Evolutionary conservation across 768 basidiomycete genomes (phyloP).

Genomic region (Chiua virens): DNA sequence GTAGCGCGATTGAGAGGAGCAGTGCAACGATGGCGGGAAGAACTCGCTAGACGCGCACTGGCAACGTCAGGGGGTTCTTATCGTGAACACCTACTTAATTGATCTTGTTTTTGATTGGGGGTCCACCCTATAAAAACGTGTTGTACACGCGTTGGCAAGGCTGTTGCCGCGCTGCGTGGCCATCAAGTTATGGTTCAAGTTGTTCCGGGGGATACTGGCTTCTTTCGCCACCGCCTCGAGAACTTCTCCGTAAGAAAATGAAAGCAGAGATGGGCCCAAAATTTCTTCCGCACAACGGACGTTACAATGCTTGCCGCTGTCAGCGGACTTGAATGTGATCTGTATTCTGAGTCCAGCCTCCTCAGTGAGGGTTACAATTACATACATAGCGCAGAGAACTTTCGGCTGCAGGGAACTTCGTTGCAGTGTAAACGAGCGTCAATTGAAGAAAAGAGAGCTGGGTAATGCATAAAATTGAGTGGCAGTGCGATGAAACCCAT

Average conservation of each 20-base stretch:
- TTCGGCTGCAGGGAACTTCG: background rate
- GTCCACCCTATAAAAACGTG: slow-evolving; percentile 39
- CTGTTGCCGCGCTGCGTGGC: slow-evolving; percentile 28
- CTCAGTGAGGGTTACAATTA: background rate
- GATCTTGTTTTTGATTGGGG: slow-evolving; percentile 33
- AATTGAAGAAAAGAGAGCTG: no score
- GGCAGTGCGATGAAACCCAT: no score
- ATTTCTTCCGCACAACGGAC: background rate
- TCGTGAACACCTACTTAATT: slow-evolving; percentile 21
- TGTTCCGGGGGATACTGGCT: slow-evolving; percentile 17
- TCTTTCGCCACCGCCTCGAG: slow-evolving; percentile 22
- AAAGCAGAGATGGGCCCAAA: slow-evolving; percentile 11
- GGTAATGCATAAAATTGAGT: no score
- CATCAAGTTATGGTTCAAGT: slow-evolving; percentile 15
- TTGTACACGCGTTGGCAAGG: slow-evolving; percentile 33
- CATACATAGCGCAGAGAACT: background rate
- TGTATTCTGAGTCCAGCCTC: background rate
- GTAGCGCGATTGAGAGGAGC: background rate
- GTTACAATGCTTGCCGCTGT: slow-evolving; percentile 7
- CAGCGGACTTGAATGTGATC: slow-evolving; percentile 9
- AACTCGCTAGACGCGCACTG: slow-evolving; percentile 12
- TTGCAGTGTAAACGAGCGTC: slow-evolving; percentile 12
- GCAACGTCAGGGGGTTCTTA: slow-evolving; percentile 30
- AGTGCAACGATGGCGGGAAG: slow-evolving; percentile 2
- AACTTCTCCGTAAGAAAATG: slow-evolving; percentile 5